Conservation (phyloP, 345 rosid species). For the Moringa oleifera region DNA sequence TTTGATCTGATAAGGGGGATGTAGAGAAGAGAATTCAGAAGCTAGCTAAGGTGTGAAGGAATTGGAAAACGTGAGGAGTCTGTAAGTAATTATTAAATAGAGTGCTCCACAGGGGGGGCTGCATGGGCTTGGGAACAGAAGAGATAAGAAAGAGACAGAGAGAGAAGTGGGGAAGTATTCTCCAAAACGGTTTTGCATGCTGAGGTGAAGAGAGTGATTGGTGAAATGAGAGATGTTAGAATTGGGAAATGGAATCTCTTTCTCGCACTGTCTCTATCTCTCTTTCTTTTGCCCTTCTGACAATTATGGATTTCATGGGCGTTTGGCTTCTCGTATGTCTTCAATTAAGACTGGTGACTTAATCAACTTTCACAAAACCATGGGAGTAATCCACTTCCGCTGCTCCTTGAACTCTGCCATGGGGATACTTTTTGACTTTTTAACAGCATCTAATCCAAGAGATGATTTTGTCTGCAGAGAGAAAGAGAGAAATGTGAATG, state of each 20-base stretch:
- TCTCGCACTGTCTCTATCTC: not conserved
- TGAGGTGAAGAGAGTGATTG: conserved; percentile 34
- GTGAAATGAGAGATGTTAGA: conserved; percentile 32
- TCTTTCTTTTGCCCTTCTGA: conserved; percentile 1
- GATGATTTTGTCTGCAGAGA: too few relatives aligned
- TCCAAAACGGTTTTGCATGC: conserved; percentile 32
- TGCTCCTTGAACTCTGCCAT: too few relatives aligned
- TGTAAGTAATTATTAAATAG: conserved; percentile 29
- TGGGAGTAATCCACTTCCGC: too few relatives aligned
- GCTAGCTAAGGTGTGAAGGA: conserved; percentile 20
- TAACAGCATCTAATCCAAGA: too few relatives aligned
- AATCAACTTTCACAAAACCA: too few relatives aligned
- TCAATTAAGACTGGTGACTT: too few relatives aligned
- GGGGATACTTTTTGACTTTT: too few relatives aligned
- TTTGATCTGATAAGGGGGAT: conserved; percentile 6
- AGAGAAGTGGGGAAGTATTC: conserved; percentile 15
- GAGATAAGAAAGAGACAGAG: conserved; percentile 51
- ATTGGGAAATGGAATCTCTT: conserved; percentile 35
- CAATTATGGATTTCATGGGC: conserved; percentile 11
- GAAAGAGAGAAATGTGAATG: too few relatives aligned
- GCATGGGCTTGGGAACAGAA: conserved; percentile 81
- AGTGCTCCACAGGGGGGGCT: conserved; percentile 32
- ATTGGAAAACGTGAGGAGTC: conserved; percentile 55
- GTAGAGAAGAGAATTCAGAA: conserved; percentile 24
- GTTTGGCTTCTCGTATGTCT: not conserved